These are phyloP conservation scores for Panicum miliaceum DNA, from an alignment of 176 grass and related monocot species.

Conservation along the genomic window DNA sequence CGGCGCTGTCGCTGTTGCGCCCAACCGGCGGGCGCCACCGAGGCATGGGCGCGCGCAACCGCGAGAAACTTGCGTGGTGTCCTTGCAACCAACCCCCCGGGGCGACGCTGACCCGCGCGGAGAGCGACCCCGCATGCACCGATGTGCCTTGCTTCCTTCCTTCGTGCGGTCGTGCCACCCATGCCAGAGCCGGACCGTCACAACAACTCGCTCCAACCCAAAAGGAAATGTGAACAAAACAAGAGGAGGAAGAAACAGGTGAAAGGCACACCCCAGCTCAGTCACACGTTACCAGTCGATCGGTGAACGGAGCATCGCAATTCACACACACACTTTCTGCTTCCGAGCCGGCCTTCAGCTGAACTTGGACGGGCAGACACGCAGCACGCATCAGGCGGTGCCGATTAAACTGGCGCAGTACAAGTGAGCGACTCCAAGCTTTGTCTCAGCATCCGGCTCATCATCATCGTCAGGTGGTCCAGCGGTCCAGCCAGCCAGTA, in stretches of 20 bases:
- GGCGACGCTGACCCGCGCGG: constrained; percentile 25
- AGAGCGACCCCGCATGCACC: constrained; percentile 1
- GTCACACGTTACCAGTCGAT: background rate
- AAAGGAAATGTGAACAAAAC: background rate
- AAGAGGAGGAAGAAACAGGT: background rate
- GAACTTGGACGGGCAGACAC: background rate
- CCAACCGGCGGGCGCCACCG: constrained; percentile 29
- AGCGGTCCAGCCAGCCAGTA: background rate
- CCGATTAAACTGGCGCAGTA: background rate
- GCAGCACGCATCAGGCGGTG: background rate
- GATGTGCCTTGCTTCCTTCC: background rate
- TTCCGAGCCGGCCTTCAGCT: background rate
- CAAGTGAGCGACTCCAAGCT: constrained; percentile 10
- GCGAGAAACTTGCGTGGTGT: background rate
- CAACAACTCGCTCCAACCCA: background rate
- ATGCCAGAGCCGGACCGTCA: background rate
- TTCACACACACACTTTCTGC: background rate
- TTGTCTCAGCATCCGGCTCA: background rate
- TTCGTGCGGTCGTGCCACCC: background rate
- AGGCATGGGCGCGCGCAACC: constrained; percentile 30
- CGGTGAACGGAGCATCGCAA: background rate
- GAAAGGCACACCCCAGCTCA: background rate
- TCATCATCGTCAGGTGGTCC: background rate
- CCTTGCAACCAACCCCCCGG: background rate
- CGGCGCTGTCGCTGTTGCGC: constrained; percentile 37